A percentile compares a stretch with the other conserved stretches of the same genome.
These are phyloP conservation scores for Phymatotrichopsis omnivora DNA, from an alignment of 2,329 filamentous ascomycete species.

Conservation along the genomic window DNA sequence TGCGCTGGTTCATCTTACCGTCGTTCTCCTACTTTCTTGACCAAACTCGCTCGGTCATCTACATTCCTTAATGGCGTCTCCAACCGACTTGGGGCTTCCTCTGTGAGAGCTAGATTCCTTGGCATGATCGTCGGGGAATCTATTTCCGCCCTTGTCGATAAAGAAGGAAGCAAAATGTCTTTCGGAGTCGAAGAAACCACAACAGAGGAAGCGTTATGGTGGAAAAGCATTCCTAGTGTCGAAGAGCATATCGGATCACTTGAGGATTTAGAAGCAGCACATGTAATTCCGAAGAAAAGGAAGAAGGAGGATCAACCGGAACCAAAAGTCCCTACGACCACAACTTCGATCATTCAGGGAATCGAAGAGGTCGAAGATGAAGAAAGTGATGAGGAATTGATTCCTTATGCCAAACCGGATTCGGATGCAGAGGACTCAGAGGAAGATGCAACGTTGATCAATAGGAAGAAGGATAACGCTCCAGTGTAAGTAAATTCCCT, in stretches of 20 bases:
- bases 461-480: slow-evolving; percentile 68
- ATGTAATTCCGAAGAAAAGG: slow-evolving; percentile 21
- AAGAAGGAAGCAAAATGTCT: slow-evolving; percentile 60
- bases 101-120: slow-evolving; percentile 64
- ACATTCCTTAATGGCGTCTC: slow-evolving; percentile 70
- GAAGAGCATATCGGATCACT: slow-evolving; percentile 54
- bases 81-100: slow-evolving; percentile 70
- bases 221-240: slow-evolving; percentile 54
- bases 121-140: slow-evolving; percentile 81
- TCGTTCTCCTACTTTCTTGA: slow-evolving; percentile 53
- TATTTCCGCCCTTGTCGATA: slow-evolving; percentile 48
- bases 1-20: slow-evolving; percentile 66
- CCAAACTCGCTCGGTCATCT: slow-evolving; percentile 59
- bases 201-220: slow-evolving; percentile 62
- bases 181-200: slow-evolving; percentile 76
- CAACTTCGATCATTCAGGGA: slow-evolving; percentile 24
- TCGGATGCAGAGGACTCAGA: slow-evolving; percentile 86
- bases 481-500: slow-evolving; percentile 88
- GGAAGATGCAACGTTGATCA: slow-evolving; percentile 79
- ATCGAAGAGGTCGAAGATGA: slow-evolving; percentile 35
- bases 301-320: slow-evolving; percentile 23
- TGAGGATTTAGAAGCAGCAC: slow-evolving; percentile 39
- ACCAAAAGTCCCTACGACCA: slow-evolving; percentile 11
- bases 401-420: slow-evolving; percentile 73
- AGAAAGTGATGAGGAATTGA: slow-evolving; percentile 55